Base-by-base conservation (phyloP, 2,329 filamentous ascomycete genomes). In the Colletotrichum scovillei region DNA sequence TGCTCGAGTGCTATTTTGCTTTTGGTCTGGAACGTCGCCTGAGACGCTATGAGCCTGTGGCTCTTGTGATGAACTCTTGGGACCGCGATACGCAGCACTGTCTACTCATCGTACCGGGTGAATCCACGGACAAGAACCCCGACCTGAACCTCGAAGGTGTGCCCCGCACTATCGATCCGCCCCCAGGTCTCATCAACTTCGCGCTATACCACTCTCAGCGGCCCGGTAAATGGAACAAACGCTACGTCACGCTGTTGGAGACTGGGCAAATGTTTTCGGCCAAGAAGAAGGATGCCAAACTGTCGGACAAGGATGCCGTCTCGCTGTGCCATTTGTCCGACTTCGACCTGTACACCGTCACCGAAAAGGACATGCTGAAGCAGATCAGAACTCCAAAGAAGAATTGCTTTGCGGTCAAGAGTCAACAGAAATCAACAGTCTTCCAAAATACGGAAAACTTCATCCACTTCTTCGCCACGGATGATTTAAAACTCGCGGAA, bases 51-150 rank as follows among this genome's bases (percentile, higher is more conserved):
- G 96, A 98, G 84, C 91, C 91, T 74, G 89, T 98, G 38, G 91
- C 94, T 73, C 94, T 98, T 78, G 90, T 98, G 26, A 90, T 98
- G 88, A 97, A 97, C 81, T 97, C 95, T 0, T 98, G 96, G 96
- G 94, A 97, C 74, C 87, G 88, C 56, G 95, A 98, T 80, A 86
- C 88, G 2, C 92, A 95, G 77, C 97, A 97, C 78, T 87, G 89
- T 8, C 86, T 98, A 16, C 84, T 93, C 22, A 87, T 98, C 26
- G 84, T 92, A 67, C 87, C 92, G 16, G 86, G 88, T 2, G 88
- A 91, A 49, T 83, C 87, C 2, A 85, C 86, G 5, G 86, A 88
- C n/a, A 85, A 88, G 65, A 85, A 89, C 74, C 80, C 83, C 7
- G 91, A 93, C 69, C 87, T 98, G 7, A 91, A 94, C 28, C 83